These are phyloP conservation scores for Delphinella strobiligena DNA, from an alignment of 2,329 filamentous ascomycete species.

Conservation along the genomic window DNA sequence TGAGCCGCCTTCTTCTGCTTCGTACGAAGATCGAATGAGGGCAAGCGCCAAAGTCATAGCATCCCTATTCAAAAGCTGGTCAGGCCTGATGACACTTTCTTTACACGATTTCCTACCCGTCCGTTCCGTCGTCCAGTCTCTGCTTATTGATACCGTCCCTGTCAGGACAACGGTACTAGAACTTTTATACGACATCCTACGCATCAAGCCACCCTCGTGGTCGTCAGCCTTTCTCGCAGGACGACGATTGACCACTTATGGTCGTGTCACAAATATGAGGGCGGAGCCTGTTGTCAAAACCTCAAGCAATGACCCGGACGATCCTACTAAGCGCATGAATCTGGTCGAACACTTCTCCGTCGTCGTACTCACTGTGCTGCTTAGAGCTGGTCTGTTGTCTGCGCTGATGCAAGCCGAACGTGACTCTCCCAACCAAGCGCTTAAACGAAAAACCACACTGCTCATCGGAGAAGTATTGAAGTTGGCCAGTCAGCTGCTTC, in stretches of 20 bases:
- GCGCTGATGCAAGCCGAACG: slow-evolving; percentile 49
- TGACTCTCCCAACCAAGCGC: slow-evolving; percentile 52
- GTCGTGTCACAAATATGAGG: slow-evolving; percentile 78
- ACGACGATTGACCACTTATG: slow-evolving; percentile 85
- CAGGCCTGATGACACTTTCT: slow-evolving; percentile 75
- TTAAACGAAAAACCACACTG: slow-evolving; percentile 82
- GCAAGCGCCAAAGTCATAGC: slow-evolving; percentile 87
- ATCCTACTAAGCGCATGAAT: slow-evolving; percentile 54
- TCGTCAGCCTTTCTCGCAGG: slow-evolving; percentile 91
- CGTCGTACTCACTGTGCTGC: slow-evolving; percentile 70
- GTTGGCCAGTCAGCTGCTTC: slow-evolving; percentile 73
- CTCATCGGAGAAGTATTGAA: slow-evolving; percentile 86
- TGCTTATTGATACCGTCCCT: slow-evolving; percentile 45
- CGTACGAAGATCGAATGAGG: slow-evolving; percentile 56
- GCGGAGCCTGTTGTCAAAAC: slow-evolving; percentile 44
- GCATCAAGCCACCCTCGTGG: slow-evolving; percentile 91
- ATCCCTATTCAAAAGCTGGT: slow-evolving; percentile 85
- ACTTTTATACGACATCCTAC: slow-evolving; percentile 67
- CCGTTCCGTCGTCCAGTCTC: slow-evolving; percentile 60
- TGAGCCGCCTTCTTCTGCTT: slow-evolving; percentile 51
- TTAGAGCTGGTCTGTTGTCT: slow-evolving; percentile 60
- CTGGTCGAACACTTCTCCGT: slow-evolving; percentile 92
- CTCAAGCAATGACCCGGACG: slow-evolving; percentile 49
- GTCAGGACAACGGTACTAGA: slow-evolving; percentile 73
- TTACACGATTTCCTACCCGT: slow-evolving; percentile 82